Evolutionary conservation across 2,329 filamentous ascomycete species (phyloP), one percentile per base, ranked within the genome.

Genomic region (Xylaria sp.): DNA sequence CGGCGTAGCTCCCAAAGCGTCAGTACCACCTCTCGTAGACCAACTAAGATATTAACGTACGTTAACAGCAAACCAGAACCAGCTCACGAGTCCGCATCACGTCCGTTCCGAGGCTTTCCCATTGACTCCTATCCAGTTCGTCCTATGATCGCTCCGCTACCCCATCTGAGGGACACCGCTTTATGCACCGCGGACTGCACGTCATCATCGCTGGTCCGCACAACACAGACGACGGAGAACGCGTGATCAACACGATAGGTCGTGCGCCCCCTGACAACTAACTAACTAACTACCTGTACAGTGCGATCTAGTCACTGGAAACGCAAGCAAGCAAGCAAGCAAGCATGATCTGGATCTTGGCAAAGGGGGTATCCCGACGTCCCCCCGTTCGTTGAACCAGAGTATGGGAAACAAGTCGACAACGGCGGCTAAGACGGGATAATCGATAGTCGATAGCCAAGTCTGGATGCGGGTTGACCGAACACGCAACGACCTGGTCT

Each of bases 401-500:
- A 52, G 48, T 10, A 28, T 18, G 48, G 48, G 2, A 13, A 15
- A 32, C 28, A 7, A 7, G 48, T 30, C 25, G 15, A 32, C 25
- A 28, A 50, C 23, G 8, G 46, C 23, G 46, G 23, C 25, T 32
- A 52, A 25, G 48, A n/a, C 48, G 30, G 25, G 48, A n/a, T 18
- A 32, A 52, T 52, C 30, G 46, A 23, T 8, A 50, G 23, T 28
- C 46, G 46, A 30, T 50, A 50, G 46, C 46, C 46, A 25, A 18
- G 18, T 18, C 13, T 30, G 13, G 12, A 7, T 18, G 46, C 13
- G 12, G 13, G 46, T 28, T 48, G 45, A 48, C 23, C 45, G 45
- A 39, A 52, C 48, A 52, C 25, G 48, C 48, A 41, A 52, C 48
- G 48, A 32, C 48, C 48, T 15, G 48, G 25, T n/a, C 25, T 52